Base-by-base conservation (phyloP, 345 rosid genomes). In the Ceriops decandra region DNA sequence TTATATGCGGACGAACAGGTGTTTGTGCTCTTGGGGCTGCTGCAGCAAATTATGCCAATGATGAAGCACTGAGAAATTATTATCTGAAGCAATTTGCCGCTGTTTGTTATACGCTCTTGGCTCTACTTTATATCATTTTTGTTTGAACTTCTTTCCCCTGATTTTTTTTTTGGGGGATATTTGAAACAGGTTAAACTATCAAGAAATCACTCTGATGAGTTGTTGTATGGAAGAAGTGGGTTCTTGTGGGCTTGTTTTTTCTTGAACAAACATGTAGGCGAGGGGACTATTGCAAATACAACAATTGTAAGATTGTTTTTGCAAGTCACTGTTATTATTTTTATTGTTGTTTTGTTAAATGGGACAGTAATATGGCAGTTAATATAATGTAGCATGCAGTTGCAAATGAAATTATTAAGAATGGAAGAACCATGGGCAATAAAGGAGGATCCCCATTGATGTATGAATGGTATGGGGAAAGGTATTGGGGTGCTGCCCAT, bases 401-500 rank as follows among this genome's bases (percentile, higher is more conserved):
- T 54, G 69, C 68, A 5, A 56, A 22, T 60, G 79, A 75, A 53
- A 64, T 75, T 60, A 69, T 75, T 24, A 75, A 65, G 63, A 53
- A 52, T 6, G 79, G 79, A 42, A 66, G 74, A 52, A 54, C 60
- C 9, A 51, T 52, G 57, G 66, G 62, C 32, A 70, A 65, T 66
- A 61, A 75, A 33, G 71, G 71, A 36, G 74, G 74, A 28, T 38
- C 71, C 5, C 74, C 79, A 5, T 65, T 75, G 22, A 75, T 75
- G 79, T 75, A 64, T 31, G 74, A 75, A 64, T 75, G 74, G 74
- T 75, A 75, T 60, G 79, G 79, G 11, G 68, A 75, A 24, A 70
- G 71, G 67, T 75, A 70, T 24, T 70, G 74, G 79, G 79, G 74
- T 52, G 79, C 79, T 60, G 79, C 79, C 28, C 79, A 70, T 42